Conservation (phyloP, 306 rosid species). For the Gynostemma pentaphyllum region DNA sequence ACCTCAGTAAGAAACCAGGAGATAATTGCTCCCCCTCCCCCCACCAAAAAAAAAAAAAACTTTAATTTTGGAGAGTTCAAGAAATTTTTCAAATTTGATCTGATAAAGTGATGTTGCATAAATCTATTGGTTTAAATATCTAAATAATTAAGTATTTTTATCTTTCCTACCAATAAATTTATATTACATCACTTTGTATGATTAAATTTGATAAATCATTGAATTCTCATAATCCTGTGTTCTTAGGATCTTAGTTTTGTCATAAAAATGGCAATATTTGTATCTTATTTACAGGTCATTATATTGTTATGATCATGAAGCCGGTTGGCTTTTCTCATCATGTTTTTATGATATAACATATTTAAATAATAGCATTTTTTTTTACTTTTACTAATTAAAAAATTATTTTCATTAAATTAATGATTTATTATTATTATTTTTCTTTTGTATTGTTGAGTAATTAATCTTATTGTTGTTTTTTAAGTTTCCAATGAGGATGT, state of each 20-base stretch:
- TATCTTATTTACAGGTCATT: not conserved
- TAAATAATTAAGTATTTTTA: not conserved
- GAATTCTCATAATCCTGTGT: not conserved
- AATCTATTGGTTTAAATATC: conserved; percentile 3
- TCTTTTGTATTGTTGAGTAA: no score
- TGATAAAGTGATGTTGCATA: not conserved
- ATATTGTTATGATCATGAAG: not conserved
- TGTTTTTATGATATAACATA: not conserved
- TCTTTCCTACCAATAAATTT: not conserved
- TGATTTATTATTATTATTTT: no score
- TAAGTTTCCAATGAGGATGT: no score
- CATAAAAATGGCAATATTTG: not conserved
- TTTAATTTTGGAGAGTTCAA: conserved; percentile 1
- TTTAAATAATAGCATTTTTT: no score
- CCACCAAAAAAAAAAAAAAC: not conserved
- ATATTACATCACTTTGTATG: conserved; percentile 9
- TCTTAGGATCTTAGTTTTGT: conserved; percentile 1
- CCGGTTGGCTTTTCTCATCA: not conserved
- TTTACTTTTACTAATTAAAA: not conserved
- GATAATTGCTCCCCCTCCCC: not conserved
- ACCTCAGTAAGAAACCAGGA: no score
- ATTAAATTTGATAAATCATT: not conserved
- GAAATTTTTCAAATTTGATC: conserved; percentile 1
- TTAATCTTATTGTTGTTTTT: no score
- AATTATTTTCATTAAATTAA: not conserved